Evolutionary conservation across 2,329 filamentous ascomycete species (phyloP).

Genomic region (Colletotrichum phormii): DNA sequence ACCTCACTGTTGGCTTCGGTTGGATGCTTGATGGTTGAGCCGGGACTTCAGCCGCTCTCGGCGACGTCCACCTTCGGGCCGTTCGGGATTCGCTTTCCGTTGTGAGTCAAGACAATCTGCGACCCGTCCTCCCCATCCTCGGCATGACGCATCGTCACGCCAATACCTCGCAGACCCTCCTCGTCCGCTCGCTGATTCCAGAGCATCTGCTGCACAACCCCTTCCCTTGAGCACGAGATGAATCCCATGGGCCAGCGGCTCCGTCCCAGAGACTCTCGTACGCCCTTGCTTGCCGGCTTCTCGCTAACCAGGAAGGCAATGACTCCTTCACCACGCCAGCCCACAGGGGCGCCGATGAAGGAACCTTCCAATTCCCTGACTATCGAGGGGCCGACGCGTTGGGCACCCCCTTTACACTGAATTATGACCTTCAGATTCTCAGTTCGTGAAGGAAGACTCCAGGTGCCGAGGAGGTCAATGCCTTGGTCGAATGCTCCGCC

Average conservation of each 20-base stretch:
- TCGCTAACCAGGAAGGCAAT: slow-evolving; percentile 79
- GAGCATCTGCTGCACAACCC: slow-evolving; percentile 73
- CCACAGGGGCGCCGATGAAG: slow-evolving; percentile 77
- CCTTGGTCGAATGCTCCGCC: slow-evolving; percentile 77
- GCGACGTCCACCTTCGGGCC: background rate
- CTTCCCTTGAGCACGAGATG: slow-evolving; percentile 69
- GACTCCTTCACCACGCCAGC: slow-evolving; percentile 75
- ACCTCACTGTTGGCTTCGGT: background rate
- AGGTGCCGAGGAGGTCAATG: slow-evolving; percentile 80
- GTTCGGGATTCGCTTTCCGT: slow-evolving; percentile 51
- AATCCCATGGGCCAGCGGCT: slow-evolving; percentile 80
- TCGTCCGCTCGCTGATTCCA: slow-evolving; percentile 77
- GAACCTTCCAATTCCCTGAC: slow-evolving; percentile 85
- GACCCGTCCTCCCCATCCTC: slow-evolving; percentile 44
- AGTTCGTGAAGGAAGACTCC: slow-evolving; percentile 65
- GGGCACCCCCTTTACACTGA: slow-evolving; percentile 77
- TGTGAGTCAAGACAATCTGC: slow-evolving; percentile 63
- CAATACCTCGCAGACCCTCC: slow-evolving; percentile 70
- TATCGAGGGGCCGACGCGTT: slow-evolving; percentile 66
- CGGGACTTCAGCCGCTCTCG: slow-evolving; percentile 40
- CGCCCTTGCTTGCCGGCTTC: slow-evolving; percentile 79
- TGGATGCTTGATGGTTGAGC: background rate
- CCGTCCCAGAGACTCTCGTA: slow-evolving; percentile 76
- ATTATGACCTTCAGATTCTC: slow-evolving; percentile 60
- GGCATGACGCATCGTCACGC: slow-evolving; percentile 59